Conservation (phyloP, 805 yeast genomes). For the Yarrowia sp. region DNA sequence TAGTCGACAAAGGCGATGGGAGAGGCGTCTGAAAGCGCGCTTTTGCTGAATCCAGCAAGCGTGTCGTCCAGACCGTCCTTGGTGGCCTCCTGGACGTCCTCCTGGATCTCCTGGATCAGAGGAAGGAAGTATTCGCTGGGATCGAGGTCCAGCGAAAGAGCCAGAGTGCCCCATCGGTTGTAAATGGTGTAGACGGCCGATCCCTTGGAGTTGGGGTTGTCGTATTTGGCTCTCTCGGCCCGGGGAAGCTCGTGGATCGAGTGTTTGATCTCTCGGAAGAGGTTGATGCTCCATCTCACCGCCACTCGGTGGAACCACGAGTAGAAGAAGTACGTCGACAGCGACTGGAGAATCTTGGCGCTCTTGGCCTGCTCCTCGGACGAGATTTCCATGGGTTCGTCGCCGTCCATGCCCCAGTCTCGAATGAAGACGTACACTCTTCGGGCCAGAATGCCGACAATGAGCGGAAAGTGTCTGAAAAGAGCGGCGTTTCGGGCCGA, state of each 20-base stretch:
- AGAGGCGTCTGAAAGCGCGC: constrained; percentile 17
- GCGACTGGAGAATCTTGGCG: constrained; percentile 67
- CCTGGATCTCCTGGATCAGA: constrained; percentile 15
- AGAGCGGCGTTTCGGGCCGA: constrained; percentile 54
- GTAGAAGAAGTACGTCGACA: constrained; percentile 62
- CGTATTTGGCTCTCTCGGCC: constrained; percentile 32
- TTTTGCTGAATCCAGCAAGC: constrained; percentile 21
- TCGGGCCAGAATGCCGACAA: constrained; percentile 57
- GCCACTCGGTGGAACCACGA: constrained; percentile 49
- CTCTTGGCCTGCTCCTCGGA: constrained; percentile 58
- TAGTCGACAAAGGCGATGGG: constrained; percentile 27
- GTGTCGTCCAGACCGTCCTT: constrained; percentile 17
- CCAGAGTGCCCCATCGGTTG: constrained; percentile 37
- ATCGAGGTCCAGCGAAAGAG: constrained; percentile 31
- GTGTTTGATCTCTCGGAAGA: constrained; percentile 48
- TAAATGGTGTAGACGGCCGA: constrained; percentile 23
- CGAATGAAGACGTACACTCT: constrained; percentile 65
- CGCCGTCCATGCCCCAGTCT: constrained; percentile 57
- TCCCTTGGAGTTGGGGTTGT: constrained; percentile 20
- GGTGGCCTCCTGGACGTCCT: constrained; percentile 8
- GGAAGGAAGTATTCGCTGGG: constrained; percentile 19
- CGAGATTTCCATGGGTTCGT: constrained; percentile 47
- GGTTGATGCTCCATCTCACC: constrained; percentile 48
- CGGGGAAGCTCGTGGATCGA: constrained; percentile 32
- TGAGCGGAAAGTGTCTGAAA: constrained; percentile 48